A percentile compares a stretch with the other conserved stretches of the same genome.
Conservation (phyloP, 306 rosid genomes). For the Quercus wislizeni region DNA sequence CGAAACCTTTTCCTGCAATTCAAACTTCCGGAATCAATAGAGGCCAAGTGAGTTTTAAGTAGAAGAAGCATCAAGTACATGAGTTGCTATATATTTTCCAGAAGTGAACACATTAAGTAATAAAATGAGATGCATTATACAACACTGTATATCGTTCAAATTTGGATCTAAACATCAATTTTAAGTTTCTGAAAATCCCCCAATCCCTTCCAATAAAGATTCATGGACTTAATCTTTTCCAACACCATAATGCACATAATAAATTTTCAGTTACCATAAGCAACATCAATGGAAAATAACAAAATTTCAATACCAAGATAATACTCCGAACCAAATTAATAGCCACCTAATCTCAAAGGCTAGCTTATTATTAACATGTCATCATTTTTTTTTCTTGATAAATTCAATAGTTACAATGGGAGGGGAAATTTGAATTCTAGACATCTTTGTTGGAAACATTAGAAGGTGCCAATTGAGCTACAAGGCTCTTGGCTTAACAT, state of each 20-base stretch:
- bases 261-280: neutral
- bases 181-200: neutral
- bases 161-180: neutral
- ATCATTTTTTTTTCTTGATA: neutral
- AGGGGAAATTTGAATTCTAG: too few species aligned
- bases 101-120: neutral
- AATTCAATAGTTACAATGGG: too few species aligned
- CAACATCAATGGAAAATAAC: neutral
- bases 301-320: neutral
- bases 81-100: neutral
- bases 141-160: neutral
- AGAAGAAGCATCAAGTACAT: conserved; percentile 2
- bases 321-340: neutral
- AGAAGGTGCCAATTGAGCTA: too few species aligned
- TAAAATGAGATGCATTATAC: neutral
- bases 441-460: too few species aligned
- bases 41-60: neutral
- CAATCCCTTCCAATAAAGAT: neutral
- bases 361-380: neutral
- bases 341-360: neutral
- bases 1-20: conserved; percentile 54
- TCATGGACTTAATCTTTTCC: neutral
- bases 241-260: neutral
- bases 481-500: neutral
- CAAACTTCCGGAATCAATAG: conserved; percentile 30